Conservation (phyloP, 257 asterid genomes). For the Scutellaria galericulata region DNA sequence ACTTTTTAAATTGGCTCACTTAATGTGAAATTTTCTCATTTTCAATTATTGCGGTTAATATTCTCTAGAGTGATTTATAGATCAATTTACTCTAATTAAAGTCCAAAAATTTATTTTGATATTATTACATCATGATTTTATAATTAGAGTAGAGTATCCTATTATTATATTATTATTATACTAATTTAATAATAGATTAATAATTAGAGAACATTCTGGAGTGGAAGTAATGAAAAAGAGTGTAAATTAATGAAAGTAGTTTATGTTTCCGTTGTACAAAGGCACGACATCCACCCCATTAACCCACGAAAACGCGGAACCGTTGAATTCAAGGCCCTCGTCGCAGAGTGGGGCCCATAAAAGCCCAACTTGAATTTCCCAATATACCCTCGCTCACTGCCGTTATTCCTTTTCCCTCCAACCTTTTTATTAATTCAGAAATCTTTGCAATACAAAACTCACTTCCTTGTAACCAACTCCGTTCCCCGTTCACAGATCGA, state of each 20-base stretch:
- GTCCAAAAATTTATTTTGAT: no score
- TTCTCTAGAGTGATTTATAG: no score
- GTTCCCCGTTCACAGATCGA: conserved; percentile 2
- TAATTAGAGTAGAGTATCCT: no score
- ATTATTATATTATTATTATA: no score
- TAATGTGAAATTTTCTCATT: no score
- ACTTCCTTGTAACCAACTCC: conserved; percentile 18
- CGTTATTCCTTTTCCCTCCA: conserved; percentile 32
- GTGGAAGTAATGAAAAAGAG: no score
- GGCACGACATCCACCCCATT: conserved; percentile 39
- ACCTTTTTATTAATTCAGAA: conserved; percentile 29
- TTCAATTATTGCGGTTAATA: no score
- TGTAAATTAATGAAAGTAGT: neutral
- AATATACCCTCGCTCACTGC: conserved; percentile 24
- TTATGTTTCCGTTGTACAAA: conserved; percentile 4
- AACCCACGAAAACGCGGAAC: conserved; percentile 51
- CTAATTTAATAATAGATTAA: no score
- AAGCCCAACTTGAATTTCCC: neutral
- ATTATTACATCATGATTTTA: no score
- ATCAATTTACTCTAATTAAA: no score
- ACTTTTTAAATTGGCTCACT: no score
- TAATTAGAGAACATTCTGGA: no score
- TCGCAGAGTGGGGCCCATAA: conserved; percentile 25
- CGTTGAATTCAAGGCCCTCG: conserved; percentile 35
- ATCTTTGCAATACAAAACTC: conserved; percentile 12